Evolutionary conservation across 2,329 filamentous ascomycete species (phyloP).

Genomic region (Hymenoscyphus fraxineus): DNA sequence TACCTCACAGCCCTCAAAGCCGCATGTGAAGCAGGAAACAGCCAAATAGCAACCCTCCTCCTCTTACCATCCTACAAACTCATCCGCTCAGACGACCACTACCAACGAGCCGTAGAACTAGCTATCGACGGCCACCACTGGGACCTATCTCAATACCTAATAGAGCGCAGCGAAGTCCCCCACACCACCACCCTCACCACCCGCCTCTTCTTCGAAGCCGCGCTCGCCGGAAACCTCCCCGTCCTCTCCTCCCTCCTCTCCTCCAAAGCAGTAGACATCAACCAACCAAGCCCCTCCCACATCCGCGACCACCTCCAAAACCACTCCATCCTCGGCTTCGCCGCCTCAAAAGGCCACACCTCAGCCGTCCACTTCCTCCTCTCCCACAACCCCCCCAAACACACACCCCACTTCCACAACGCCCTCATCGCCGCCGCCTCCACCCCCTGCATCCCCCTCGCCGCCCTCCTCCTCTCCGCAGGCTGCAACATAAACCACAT

Average conservation of each 20-base stretch:
- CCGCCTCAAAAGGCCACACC: neutral
- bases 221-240: neutral
- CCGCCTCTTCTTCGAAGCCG: slow-evolving; percentile 1
- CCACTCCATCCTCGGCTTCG: neutral
- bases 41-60: neutral
- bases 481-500: neutral
- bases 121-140: neutral
- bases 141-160: slow-evolving; percentile 2
- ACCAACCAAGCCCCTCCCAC: neutral
- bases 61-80: neutral
- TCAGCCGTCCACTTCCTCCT: neutral
- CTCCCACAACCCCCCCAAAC: no score
- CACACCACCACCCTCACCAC: neutral
- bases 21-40: neutral
- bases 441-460: neutral
- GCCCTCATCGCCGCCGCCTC: neutral
- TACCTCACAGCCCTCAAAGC: neutral
- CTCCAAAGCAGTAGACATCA: neutral
- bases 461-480: neutral
- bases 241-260: neutral
- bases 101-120: neutral
- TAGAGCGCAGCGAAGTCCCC: neutral
- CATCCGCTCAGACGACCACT: neutral
- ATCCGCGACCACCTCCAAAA: neutral
- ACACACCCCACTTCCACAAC: neutral